Percentiles rank a stretch among this genome's conserved stretches.
phyloP scores from a whole-genome alignment of 345 rosid species.

The Populus tremula region DNA sequence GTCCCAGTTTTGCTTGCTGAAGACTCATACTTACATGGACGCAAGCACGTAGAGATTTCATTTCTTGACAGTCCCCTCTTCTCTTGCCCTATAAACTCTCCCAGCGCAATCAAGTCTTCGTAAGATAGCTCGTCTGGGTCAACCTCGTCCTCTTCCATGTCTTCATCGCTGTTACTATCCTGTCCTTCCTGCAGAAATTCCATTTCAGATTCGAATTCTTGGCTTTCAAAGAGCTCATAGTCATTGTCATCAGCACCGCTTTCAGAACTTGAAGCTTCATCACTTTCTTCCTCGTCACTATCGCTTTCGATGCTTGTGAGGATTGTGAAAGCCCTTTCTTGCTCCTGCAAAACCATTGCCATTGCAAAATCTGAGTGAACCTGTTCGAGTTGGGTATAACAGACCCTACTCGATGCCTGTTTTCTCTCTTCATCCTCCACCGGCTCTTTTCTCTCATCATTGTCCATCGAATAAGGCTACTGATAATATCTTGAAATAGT shows the following conservation, averaged over 20 bases:
- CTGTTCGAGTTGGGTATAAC: slow-evolving; percentile 28
- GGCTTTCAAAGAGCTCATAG: slow-evolving; percentile 49
- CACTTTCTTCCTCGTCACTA: slow-evolving; percentile 16
- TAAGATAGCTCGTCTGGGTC: slow-evolving; percentile 67
- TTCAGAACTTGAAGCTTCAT: slow-evolving; percentile 12
- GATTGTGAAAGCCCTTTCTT: slow-evolving; percentile 20
- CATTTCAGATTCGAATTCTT: slow-evolving; percentile 30
- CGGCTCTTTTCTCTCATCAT: slow-evolving; percentile 4
- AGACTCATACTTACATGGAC: slow-evolving; percentile 6
- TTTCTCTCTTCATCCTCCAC: slow-evolving; percentile 31
- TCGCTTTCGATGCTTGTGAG: slow-evolving; percentile 41
- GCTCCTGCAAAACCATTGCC: slow-evolving; percentile 41
- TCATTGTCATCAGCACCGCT: slow-evolving; percentile 12
- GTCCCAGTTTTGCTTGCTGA: slow-evolving; percentile 25
- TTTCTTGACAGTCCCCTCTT: slow-evolving; percentile 46
- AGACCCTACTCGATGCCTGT: slow-evolving; percentile 25
- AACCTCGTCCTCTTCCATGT: slow-evolving; percentile 45
- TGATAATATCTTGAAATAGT: not conserved
- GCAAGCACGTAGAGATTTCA: slow-evolving; percentile 45
- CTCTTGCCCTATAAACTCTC: slow-evolving; percentile 64
- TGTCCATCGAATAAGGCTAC: slow-evolving; percentile 9
- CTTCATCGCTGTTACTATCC: slow-evolving; percentile 33
- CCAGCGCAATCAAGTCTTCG: slow-evolving; percentile 66
- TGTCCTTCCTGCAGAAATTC: slow-evolving; percentile 50
- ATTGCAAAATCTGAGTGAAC: slow-evolving; percentile 37